Conservation (phyloP, 164 flowering plant species). For the Berberis thunbergii region DNA sequence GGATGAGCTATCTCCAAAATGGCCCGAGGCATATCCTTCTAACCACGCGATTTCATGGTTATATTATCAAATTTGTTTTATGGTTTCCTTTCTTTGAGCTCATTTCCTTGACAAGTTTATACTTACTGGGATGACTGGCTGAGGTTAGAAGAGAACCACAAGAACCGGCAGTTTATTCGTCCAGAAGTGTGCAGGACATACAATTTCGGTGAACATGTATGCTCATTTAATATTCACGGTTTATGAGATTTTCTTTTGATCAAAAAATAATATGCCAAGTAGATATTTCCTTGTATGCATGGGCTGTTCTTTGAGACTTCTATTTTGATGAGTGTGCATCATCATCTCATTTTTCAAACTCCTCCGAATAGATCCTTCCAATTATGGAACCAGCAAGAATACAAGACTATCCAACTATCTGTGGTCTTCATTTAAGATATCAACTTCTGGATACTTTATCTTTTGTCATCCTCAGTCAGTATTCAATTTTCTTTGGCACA, state of each 20-base stretch:
- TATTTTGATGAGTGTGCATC: no score
- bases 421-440: no score
- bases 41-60: constrained; percentile 8
- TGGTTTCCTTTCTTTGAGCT: neutral
- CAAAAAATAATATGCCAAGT: no score
- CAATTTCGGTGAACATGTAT: constrained; percentile 96
- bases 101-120: constrained; percentile 53
- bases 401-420: no score
- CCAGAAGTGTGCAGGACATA: constrained; percentile 99
- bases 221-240: constrained; percentile 10
- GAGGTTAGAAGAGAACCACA: constrained; percentile 73
- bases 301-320: no score
- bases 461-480: no score
- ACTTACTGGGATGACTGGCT: constrained; percentile 99
- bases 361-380: no score
- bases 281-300: no score
- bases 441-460: no score
- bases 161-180: constrained; percentile 82
- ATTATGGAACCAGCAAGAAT: no score
- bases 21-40: constrained; percentile 99
- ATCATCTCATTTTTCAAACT: no score
- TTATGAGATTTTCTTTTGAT: neutral
- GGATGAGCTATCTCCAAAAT: constrained; percentile 97
- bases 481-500: no score
- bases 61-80: constrained; percentile 4